A percentile compares a stretch with the other conserved stretches of the same genome.
Conservation (phyloP, 805 yeast species). For the Saccharomycopsis selenospora region DNA sequence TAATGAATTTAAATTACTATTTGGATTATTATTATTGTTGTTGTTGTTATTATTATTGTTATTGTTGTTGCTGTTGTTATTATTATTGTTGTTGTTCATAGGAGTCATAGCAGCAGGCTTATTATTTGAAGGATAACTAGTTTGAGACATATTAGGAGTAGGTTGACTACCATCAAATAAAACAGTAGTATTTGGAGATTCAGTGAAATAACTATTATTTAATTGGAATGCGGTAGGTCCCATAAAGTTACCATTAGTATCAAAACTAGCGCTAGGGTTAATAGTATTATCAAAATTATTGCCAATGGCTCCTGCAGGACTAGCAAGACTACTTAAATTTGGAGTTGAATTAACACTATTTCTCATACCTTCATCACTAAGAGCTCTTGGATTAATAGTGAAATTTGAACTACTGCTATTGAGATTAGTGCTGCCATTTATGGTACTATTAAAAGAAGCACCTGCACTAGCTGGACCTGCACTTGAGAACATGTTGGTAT, state of each 20-base stretch:
- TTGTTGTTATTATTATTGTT: not conserved
- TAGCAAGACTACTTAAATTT: not conserved
- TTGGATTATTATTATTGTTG: not conserved
- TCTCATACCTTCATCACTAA: conserved; percentile 5
- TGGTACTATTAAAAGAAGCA: no score
- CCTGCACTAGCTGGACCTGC: conserved; percentile 2
- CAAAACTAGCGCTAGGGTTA: not conserved
- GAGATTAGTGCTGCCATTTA: no score
- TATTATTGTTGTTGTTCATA: not conserved
- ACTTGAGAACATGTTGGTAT: not conserved
- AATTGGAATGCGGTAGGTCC: not conserved
- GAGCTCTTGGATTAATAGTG: conserved; percentile 12
- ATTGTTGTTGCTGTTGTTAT: not conserved
- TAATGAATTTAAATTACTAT: not conserved
- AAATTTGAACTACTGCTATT: not conserved
- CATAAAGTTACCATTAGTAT: not conserved
- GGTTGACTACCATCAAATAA: not conserved
- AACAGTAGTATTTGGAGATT: not conserved
- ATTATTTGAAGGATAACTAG: no score
- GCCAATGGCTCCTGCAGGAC: not conserved
- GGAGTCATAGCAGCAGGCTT: no score
- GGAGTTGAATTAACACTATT: conserved; percentile 2
- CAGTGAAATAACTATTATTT: not conserved
- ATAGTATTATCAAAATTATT: not conserved
- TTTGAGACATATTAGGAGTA: no score